Conservation (phyloP, 1,284 basidiomycete species). For the Cerioporus squamosus region DNA sequence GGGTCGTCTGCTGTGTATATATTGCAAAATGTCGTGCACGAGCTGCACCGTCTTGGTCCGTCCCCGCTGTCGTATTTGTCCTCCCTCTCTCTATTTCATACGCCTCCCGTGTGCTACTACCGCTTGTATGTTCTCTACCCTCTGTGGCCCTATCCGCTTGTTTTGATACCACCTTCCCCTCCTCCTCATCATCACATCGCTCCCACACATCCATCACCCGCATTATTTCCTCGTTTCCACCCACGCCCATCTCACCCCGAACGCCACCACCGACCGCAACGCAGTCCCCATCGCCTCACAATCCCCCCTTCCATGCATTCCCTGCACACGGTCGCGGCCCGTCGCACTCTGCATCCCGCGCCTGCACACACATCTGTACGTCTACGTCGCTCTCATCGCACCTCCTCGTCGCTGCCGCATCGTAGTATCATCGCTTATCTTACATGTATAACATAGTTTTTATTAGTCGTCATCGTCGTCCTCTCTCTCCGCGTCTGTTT, state of each 20-base stretch:
- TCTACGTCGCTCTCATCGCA: constrained; percentile 10
- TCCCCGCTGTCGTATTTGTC: constrained; percentile 5
- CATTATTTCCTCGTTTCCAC: neutral
- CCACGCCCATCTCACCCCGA: neutral
- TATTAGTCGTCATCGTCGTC: neutral
- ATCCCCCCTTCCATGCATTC: neutral
- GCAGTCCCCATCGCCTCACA: neutral
- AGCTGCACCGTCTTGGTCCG: constrained; percentile 14
- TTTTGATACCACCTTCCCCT: constrained; percentile 14
- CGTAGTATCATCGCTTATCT: constrained; percentile 15
- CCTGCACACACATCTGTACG: constrained; percentile 6
- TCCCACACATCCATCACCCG: neutral
- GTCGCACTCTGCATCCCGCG: neutral
- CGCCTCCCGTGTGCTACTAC: constrained; percentile 13
- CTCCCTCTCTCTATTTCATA: neutral
- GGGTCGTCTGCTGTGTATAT: constrained; percentile 1
- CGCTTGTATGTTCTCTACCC: constrained; percentile 3
- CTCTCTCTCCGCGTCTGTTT: neutral
- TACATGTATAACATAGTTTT: constrained; percentile 24
- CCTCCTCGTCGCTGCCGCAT: constrained; percentile 9
- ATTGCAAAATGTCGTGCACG: constrained; percentile 3
- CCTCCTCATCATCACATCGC: neutral
- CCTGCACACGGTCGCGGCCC: neutral
- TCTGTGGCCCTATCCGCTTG: constrained; percentile 7
- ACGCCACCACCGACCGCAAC: neutral